Conservation (phyloP, 805 yeast genomes). For the Ascoidea rubescens region DNA sequence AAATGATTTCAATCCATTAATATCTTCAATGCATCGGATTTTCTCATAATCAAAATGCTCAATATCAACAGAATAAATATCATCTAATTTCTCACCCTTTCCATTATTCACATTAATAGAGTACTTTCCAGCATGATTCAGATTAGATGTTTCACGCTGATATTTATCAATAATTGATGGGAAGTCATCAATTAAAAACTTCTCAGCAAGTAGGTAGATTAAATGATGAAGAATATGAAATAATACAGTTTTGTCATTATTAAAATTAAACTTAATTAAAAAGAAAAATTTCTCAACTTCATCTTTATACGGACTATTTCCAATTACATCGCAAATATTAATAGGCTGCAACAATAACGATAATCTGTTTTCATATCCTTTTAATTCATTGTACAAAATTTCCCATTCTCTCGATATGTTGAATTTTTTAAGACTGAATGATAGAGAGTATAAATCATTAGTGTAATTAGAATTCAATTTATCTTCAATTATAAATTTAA, state of each 20-base stretch:
- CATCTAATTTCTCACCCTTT: neutral
- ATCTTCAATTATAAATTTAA: neutral
- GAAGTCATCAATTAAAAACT: neutral
- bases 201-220: neutral
- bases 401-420: neutral
- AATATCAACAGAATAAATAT: neutral
- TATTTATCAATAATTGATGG: neutral
- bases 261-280: neutral
- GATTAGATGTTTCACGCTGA: neutral
- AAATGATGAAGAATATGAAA: neutral
- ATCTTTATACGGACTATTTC: neutral
- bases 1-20: neutral
- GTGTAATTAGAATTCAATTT: neutral
- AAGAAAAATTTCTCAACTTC: neutral
- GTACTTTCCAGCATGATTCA: neutral
- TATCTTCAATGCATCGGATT: neutral
- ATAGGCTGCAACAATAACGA: neutral
- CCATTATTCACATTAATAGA: neutral
- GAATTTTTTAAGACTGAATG: neutral
- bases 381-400: neutral
- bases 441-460: neutral
- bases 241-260: neutral
- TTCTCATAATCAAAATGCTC: neutral
- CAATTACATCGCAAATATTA: neutral
- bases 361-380: neutral